Base-by-base conservation (phyloP, 345 rosid species). In the Gossypium ekmanianum region DNA sequence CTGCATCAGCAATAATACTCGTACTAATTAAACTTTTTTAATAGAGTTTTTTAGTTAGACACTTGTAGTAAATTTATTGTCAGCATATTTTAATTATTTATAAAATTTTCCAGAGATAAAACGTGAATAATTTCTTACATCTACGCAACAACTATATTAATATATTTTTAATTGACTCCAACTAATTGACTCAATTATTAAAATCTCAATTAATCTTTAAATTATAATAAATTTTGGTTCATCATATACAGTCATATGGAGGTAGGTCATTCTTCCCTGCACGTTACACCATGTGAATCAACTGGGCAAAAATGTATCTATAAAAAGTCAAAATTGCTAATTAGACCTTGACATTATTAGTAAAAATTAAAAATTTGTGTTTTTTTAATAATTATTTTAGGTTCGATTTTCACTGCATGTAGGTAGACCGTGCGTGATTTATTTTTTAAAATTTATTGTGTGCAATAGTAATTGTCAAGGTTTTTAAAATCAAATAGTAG, bases 281-380 rank as follows among this genome's bases (percentile, higher is more conserved):
- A 71, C 74, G 61, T 52, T 70, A 70, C 61, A 52, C 17, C 74
- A 70, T 70, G 61, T 70, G 74, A 43, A 20, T 57, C n/a, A 43
- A 14, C 6, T 44, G 34, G 66, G 26, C 22, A 18, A 71, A 11
- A 1, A 26, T 11, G 7, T 1, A 57, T 20, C 1, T 18, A 34
- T 34, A 34, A 5, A 34, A 34, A 4, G 7, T 34, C 1, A 5
- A 34, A 34, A 1, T 34, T 34, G 6, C 7, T 34, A 34, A 34
- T 34, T 34, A 34, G 7, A 34, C 41, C 41, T 34, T 34, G 7
- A 34, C 1, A 34, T 34, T 5, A 34, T 34, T 34, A 5, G 6
- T 34, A 5, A 34, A 34, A 4, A 0, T 34, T 29, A 4, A 29
- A 29, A 29, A 4, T 27, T 29, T 3, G 39, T 29, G 39, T 4